Conservation (phyloP, 2,329 filamentous ascomycete species). For the Neonectria hederae region DNA sequence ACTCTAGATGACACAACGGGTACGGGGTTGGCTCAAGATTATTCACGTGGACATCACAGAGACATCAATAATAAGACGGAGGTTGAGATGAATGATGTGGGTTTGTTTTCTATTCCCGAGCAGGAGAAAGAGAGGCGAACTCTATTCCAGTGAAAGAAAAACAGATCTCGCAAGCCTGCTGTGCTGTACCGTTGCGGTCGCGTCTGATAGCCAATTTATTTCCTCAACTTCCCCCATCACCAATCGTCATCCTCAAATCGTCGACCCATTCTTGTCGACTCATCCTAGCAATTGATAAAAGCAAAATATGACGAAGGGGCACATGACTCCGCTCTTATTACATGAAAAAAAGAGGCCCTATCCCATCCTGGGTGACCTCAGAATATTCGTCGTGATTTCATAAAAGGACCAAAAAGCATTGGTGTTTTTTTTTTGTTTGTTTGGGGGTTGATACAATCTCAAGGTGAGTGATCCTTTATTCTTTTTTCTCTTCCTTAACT, state of each 20-base stretch:
- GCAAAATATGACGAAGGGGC: constrained; percentile 25
- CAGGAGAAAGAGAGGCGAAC: constrained; percentile 37
- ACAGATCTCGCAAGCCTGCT: constrained; percentile 32
- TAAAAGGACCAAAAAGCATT: constrained; percentile 30
- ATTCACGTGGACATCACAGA: constrained; percentile 1
- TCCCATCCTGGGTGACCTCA: constrained; percentile 31
- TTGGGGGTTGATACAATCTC: constrained; percentile 36
- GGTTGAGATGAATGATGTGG: constrained; percentile 20
- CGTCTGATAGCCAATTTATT: constrained; percentile 37
- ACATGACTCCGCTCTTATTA: constrained; percentile 37
- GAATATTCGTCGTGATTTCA: constrained; percentile 38
- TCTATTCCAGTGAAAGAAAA: constrained; percentile 38
- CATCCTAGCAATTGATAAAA: constrained; percentile 23
- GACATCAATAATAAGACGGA: neutral
- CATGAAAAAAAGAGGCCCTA: constrained; percentile 28
- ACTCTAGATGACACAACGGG: neutral
- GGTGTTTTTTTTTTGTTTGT: constrained; percentile 34
- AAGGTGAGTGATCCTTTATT: constrained; percentile 25
- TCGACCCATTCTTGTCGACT: constrained; percentile 14
- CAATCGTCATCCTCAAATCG: constrained; percentile 22
- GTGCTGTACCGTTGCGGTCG: constrained; percentile 25
- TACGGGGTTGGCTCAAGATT: neutral
- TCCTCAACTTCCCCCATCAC: constrained; percentile 17
- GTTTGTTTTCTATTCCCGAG: constrained; percentile 39
- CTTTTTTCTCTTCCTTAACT: neutral